These are phyloP conservation scores for Solidago caesia DNA, from an alignment of 129 eudicot species.

Conservation along the genomic window DNA sequence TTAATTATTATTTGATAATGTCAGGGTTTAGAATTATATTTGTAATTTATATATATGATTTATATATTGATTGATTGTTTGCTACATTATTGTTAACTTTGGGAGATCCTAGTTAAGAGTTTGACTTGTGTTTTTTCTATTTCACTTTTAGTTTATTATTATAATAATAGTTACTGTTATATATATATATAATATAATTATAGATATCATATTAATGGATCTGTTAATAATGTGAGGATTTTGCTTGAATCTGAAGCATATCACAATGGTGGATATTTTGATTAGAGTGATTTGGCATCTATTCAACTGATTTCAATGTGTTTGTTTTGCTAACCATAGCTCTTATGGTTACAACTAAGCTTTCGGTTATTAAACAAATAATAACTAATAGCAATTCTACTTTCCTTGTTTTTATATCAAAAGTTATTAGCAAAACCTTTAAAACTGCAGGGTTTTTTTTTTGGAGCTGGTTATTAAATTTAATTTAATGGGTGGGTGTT, in stretches of 20 bases:
- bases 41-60: neutral
- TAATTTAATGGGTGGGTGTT: conserved; percentile 6
- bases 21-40: conserved; percentile 2
- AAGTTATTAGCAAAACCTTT: no score
- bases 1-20: neutral
- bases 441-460: neutral
- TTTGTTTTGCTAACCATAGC: no score
- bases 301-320: conserved; percentile 1
- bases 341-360: no score
- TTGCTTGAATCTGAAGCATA: conserved; percentile 23
- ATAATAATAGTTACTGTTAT: neutral
- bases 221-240: neutral
- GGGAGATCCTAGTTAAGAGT: conserved; percentile 20
- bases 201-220: neutral
- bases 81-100: conserved; percentile 6
- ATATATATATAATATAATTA: no score
- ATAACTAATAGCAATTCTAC: no score
- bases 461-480: conserved; percentile 8
- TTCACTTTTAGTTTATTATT: no score
- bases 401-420: no score
- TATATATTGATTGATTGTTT: conserved; percentile 14
- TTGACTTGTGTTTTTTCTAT: conserved; percentile 25
- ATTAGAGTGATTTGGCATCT: conserved; percentile 17
- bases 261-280: neutral
- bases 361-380: no score